These are phyloP conservation scores for Penicillium daleae DNA, from an alignment of 495 filamentous ascomycete genomes.

Conservation along the genomic window DNA sequence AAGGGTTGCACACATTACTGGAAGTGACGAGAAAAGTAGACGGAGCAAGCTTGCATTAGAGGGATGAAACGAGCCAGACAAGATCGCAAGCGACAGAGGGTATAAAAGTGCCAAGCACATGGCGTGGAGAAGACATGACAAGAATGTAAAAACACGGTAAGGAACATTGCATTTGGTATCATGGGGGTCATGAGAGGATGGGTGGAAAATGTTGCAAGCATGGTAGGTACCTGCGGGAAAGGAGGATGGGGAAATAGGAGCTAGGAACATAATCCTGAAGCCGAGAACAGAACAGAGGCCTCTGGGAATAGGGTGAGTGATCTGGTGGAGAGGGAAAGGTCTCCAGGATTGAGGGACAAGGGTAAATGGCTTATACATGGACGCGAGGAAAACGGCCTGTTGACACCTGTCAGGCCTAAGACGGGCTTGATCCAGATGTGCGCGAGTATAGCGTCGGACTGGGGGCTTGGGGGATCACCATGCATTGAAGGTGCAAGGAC, in stretches of 20 bases:
- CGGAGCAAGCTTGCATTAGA: constrained; percentile 6
- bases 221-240: neutral
- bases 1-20: neutral
- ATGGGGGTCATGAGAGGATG: constrained; percentile 14
- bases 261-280: neutral
- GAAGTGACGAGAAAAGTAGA: neutral
- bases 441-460: constrained; percentile 9
- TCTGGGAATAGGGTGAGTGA: neutral
- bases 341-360: neutral
- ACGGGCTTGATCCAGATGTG: neutral
- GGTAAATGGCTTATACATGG: constrained; percentile 8
- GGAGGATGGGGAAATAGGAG: neutral
- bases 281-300: neutral
- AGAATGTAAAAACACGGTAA: constrained; percentile 12
- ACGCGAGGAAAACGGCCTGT: neutral
- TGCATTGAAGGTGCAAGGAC: neutral
- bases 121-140: constrained; percentile 5
- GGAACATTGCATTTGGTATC: constrained; percentile 25
- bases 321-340: neutral
- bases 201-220: neutral
- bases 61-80: neutral
- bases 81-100: constrained; percentile 16
- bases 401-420: neutral
- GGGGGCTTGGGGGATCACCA: too few relatives aligned
- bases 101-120: constrained; percentile 22